Evolutionary conservation across 345 rosid genomes (phyloP), one percentile per base, ranked within the genome.

Genomic region (Aurinia saxatilis): DNA sequence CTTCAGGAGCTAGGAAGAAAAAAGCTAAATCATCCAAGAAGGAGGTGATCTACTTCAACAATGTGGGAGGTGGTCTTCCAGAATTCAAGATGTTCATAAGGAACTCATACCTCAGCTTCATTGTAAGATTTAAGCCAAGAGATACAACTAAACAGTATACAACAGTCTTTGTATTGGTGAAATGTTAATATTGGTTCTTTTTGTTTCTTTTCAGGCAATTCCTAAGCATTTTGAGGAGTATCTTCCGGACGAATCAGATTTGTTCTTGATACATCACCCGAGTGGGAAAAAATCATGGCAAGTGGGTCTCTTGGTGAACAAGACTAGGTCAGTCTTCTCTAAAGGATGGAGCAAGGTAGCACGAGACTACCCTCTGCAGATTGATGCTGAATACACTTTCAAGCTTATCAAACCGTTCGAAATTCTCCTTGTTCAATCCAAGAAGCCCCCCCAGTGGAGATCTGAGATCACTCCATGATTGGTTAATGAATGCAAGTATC

Each of bases 341-440:
- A 5, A 42, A 3, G 71, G 75, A 42, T 71, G 65, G 61, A 8
- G 42, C 2, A 12, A 21, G 44, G 0, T 71, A 60, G 75, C 70
- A 3, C 9, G 66, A 29, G 61, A 64, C 36, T 56, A 6, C 4
- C 69, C 74, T 39, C 30, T 70, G 7, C 2, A 3, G 21, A 0
- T 70, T 0, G 63, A 57, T 54, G 68, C 62, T 37, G 25, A 0
- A 7, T 56, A 56, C 56, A 70, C 46, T 9, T 39, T 63, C 17
- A 48, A 48, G 69, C 69, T 70, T 52, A 38, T 56, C 11, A 34
- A 70, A 21, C 59, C 69, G 7, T 19, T 15, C 0, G 64, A 63
- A 46, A 47, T 70, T 47, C 7, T 54, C 9, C 74, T 70, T n/a
- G 33, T 34, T 34, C 2, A 31, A 45, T 14, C 51, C 45, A 60